Evolutionary conservation across 345 rosid genomes (phyloP), one percentile per base, ranked within the genome.

Genomic region (Citrus unshiu): DNA sequence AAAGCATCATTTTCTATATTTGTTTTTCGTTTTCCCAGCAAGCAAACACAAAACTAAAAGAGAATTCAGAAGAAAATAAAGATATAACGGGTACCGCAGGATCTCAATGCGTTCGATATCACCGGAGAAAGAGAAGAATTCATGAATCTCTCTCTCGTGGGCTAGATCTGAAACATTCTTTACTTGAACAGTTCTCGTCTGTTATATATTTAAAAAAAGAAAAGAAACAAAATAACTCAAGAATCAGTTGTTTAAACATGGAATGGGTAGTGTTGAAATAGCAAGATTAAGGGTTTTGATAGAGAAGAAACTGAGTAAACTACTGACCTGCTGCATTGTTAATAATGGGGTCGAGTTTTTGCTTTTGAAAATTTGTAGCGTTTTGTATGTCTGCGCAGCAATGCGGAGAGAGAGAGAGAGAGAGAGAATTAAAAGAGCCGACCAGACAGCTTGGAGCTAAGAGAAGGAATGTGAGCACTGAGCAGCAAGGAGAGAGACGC

Each of bases 71-170:
- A 57, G 2, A 49, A 61, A 39, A 27, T 1, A 25, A 12, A 43
- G 10, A 66, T 16, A 62, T 29, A 21, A 10, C n/a, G 43, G 83
- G 51, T 78, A 96, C 99, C 90, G 79, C 10, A 19, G 85, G 79
- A 94, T 86, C 83, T 89, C 82, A 76, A 94, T 84, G 80, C 81
- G 92, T 32, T 96, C 94, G 72, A 96, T 91, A 78, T 89, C 97
- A 32, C 99, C 99, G 46, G 99, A 90, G 82, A 93, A 94, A 57
- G 99, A 96, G 91, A 96, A 96, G 84, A 96, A 96, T 91, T 96
- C 99, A 77, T 90, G 93, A 92, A 94, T 89, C 92, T 96, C 99
- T n/a, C 97, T 89, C 90, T 93, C 97, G 22, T 85, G 93, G 0
- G 97, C 97, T 86, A 96, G 98, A 96, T 96, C 99, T 84, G 99